A percentile compares a stretch with the other conserved stretches of the same genome.
Evolutionary conservation across 352 stramenopile genomes (phyloP).

Genomic region (Peronosclerospora sorghi): DNA sequence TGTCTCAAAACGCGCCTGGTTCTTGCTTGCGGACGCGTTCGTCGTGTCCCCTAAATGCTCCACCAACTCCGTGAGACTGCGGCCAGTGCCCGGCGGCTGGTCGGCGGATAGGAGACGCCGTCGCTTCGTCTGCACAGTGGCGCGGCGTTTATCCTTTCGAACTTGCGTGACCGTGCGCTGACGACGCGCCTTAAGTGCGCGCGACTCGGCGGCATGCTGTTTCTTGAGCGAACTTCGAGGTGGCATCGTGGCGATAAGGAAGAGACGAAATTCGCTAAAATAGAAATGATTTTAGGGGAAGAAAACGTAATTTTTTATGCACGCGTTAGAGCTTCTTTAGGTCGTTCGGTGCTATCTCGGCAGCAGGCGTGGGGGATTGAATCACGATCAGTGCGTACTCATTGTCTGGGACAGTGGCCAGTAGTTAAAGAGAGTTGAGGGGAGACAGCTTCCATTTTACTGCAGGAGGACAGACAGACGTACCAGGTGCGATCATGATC

Average conservation of each 20-base stretch:
- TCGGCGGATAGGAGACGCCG: conserved; percentile 44
- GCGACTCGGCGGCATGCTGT: conserved; percentile 55
- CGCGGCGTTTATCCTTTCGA: conserved; percentile 61
- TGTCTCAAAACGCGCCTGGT: conserved; percentile 56
- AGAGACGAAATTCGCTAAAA: too few relatives aligned
- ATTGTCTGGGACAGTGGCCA: conserved; percentile 50
- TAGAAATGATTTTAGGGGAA: too few relatives aligned
- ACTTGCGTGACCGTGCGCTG: conserved; percentile 54
- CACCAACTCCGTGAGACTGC: conserved; percentile 47
- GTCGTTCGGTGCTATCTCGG: conserved; percentile 25
- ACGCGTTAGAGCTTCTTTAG: conserved; percentile 1
- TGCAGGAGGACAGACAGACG: background rate
- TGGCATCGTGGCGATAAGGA: conserved; percentile 3
- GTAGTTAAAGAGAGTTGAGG: background rate
- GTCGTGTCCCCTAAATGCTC: conserved; percentile 29
- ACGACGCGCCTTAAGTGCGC: conserved; percentile 48
- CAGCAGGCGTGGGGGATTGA: conserved; percentile 76
- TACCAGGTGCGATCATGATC: conserved; percentile 86
- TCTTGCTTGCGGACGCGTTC: conserved; percentile 24
- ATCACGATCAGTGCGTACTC: conserved; percentile 91
- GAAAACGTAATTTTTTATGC: too few relatives aligned
- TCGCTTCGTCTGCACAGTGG: conserved; percentile 57
- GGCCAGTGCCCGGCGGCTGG: conserved; percentile 34
- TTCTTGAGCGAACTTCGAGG: conserved; percentile 71
- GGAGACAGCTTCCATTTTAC: background rate